Conservation (phyloP, 2,329 filamentous ascomycete genomes). For the Botryotinia calthae region DNA sequence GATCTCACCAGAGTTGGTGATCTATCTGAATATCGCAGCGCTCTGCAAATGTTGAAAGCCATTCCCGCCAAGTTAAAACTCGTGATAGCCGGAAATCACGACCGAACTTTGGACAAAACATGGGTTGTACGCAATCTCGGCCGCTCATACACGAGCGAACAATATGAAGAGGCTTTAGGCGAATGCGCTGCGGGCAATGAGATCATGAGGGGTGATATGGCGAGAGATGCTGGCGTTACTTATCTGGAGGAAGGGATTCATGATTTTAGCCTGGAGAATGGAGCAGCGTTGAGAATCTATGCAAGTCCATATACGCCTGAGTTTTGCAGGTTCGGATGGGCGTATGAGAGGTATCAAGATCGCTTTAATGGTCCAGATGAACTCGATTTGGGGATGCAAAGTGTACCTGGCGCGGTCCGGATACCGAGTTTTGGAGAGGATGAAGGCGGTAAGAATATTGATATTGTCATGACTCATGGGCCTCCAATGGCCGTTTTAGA, state of each 20-base stretch:
- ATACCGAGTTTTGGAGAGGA: conserved; percentile 6
- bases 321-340: conserved; percentile 37
- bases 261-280: conserved; percentile 35
- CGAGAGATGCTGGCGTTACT: conserved; percentile 32
- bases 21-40: conserved; percentile 32
- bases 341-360: conserved; percentile 35
- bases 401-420: conserved; percentile 29
- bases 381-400: conserved; percentile 21
- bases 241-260: conserved; percentile 39
- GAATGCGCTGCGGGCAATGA: conserved; percentile 26
- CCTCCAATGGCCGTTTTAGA: conserved; percentile 54
- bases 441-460: conserved; percentile 34
- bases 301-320: conserved; percentile 39
- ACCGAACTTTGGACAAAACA: conserved; percentile 53
- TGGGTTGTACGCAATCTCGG: conserved; percentile 9
- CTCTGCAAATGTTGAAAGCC: conserved; percentile 29
- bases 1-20: conserved; percentile 39
- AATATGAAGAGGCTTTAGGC: background rate
- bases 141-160: background rate
- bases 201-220: conserved; percentile 31
- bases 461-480: conserved; percentile 61
- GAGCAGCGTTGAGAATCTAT: conserved; percentile 38
- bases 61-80: conserved; percentile 56
- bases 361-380: conserved; percentile 33
- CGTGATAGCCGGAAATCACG: conserved; percentile 62